Base-by-base conservation (phyloP, 805 yeast genomes). In the Yarrowia divulgata region DNA sequence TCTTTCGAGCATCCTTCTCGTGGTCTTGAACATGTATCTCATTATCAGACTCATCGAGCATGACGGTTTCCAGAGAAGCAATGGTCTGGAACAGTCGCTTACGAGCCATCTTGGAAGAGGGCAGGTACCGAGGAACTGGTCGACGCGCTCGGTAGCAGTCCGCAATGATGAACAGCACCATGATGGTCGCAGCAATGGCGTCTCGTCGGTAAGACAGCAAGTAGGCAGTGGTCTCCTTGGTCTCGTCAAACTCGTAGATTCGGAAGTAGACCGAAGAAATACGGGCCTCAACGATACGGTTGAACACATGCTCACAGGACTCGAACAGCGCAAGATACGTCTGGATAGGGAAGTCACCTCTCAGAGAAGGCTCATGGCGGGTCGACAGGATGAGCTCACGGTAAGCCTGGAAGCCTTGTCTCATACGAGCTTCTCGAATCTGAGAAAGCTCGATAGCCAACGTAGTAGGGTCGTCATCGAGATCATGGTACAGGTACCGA, bases 361-460 rank as follows among this genome's bases (percentile, higher is more conserved):
- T 74, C 35, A 78, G 74, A 16, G 77, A 77, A 32, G 81, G 79
- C 70, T 84, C 85, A 8, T 74, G 75, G 19, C 73, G 71, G 0
- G 84, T 80, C 71, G 77, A 78, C 14, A 71, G 67, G 23, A 84
- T 69, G 16, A 84, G 69, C 10, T 79, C 80, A 63, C 75, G 76
- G 16, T 83, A 74, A 0, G 85, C 84, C 18, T 74, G 75, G 12
- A 83, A 71, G 70, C 79, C 79, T 72, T 83, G 85, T 1, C 84
- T 78, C 76, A 84, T 77, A 73, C 86, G 78, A 12, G 83, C 82
- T 72, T 84, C 87, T 68, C 85, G 76, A 40, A 83, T 81, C 69
- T 80, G 82, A 0, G 85, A 81, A 58, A 82, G 74, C 55, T 80
- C 81, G 43, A 82, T 71, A 0, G 85, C 79, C 52, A 82, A 68